Evolutionary conservation across 352 stramenopile genomes (phyloP).

Genomic region (Phytophthora podocarpi): DNA sequence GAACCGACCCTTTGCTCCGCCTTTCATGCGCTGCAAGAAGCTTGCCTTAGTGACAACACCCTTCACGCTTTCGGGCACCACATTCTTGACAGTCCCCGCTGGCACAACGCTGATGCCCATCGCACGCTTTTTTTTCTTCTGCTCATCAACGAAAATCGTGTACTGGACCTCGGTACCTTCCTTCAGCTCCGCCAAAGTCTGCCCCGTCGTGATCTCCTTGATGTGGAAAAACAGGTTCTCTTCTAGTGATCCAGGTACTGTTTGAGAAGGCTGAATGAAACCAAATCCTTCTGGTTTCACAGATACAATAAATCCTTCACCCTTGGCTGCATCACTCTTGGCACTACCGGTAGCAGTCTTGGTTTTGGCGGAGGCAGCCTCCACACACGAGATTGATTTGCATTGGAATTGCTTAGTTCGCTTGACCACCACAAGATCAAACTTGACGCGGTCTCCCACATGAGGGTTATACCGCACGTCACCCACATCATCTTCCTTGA

Average conservation of each 20-base stretch:
- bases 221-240: constrained; percentile 87
- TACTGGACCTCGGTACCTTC: constrained; percentile 78
- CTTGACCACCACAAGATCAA: constrained; percentile 64
- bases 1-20: constrained; percentile 35
- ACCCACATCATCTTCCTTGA: constrained; percentile 59
- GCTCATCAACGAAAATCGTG: constrained; percentile 62
- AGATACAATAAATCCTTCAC: constrained; percentile 66
- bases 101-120: constrained; percentile 54
- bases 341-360: constrained; percentile 21
- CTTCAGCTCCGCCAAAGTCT: constrained; percentile 62
- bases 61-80: constrained; percentile 37
- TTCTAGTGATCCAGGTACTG: constrained; percentile 32
- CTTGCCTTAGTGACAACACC: constrained; percentile 71
- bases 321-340: constrained; percentile 24
- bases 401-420: constrained; percentile 72
- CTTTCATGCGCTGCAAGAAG: constrained; percentile 58
- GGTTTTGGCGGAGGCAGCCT: constrained; percentile 25
- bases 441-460: constrained; percentile 65
- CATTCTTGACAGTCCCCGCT: constrained; percentile 61
- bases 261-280: constrained; percentile 70
- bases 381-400: constrained; percentile 54
- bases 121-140: constrained; percentile 75
- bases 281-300: constrained; percentile 78
- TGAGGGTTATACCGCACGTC: constrained; percentile 74
- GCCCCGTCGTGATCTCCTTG: constrained; percentile 63